Conservation (phyloP, 257 asterid genomes). For the Anisodus tanguticus region DNA sequence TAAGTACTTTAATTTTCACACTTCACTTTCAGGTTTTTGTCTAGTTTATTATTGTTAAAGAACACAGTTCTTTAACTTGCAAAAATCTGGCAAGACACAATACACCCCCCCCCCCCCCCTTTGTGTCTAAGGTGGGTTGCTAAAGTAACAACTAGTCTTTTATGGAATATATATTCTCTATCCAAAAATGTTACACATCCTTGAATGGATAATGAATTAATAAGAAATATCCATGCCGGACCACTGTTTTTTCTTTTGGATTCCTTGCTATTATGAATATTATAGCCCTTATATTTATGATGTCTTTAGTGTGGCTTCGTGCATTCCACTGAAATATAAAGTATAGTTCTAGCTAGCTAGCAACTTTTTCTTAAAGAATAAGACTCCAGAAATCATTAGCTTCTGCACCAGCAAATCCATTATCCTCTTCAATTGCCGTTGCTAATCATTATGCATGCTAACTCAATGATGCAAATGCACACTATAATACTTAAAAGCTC, state of each 20-base stretch:
- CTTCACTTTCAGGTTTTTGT: too few relatives aligned
- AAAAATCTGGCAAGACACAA: too few relatives aligned
- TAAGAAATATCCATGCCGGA: neutral
- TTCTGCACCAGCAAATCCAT: neutral
- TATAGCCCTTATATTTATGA: neutral
- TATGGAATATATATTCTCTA: too few relatives aligned
- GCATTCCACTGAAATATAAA: neutral
- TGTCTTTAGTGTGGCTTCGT: neutral
- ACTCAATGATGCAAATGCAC: neutral
- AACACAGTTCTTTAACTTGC: too few relatives aligned
- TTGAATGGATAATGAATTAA: neutral
- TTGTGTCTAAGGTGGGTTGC: too few relatives aligned
- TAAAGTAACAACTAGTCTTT: too few relatives aligned
- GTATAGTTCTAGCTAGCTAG: neutral
- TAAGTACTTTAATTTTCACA: too few relatives aligned
- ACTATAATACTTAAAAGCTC: neutral
- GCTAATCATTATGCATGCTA: neutral
- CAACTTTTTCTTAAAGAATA: slow-evolving; percentile 2
- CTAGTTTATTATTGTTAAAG: too few relatives aligned
- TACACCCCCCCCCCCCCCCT: too few relatives aligned
- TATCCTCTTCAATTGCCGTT: neutral
- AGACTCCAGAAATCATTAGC: slow-evolving; percentile 11
- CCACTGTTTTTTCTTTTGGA: slow-evolving; percentile 24
- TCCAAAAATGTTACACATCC: too few relatives aligned
- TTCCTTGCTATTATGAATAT: neutral